These are phyloP conservation scores for Saturnispora dispora DNA, from an alignment of 805 yeast species.

Conservation along the genomic window DNA sequence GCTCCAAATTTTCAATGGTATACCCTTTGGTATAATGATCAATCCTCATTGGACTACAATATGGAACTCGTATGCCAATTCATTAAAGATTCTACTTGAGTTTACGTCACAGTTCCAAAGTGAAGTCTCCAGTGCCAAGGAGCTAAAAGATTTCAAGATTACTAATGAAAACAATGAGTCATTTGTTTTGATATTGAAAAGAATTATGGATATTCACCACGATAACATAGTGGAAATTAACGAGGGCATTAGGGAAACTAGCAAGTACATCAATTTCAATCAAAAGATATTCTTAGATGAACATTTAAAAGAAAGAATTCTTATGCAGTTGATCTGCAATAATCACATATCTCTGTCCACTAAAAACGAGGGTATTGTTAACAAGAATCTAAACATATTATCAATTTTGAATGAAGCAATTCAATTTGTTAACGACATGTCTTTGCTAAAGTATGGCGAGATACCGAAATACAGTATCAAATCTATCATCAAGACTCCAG, in stretches of 20 bases:
- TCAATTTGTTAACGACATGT: constrained; percentile 73
- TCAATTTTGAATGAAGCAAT: constrained; percentile 55
- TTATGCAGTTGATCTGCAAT: constrained; percentile 78
- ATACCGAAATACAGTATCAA: constrained; percentile 53
- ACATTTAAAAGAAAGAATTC: constrained; percentile 76
- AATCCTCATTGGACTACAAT: constrained; percentile 81
- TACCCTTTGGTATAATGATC: constrained; percentile 78
- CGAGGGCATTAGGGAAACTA: constrained; percentile 54
- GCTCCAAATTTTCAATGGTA: constrained; percentile 53
- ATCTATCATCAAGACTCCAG: constrained; percentile 22
- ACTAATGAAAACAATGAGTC: constrained; percentile 31
- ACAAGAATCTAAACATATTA: constrained; percentile 55
- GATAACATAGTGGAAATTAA: constrained; percentile 79
- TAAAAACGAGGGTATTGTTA: constrained; percentile 47
- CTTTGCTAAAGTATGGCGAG: constrained; percentile 75
- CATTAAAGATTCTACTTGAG: constrained; percentile 45
- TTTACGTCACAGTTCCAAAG: constrained; percentile 24
- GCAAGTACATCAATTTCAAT: constrained; percentile 16
- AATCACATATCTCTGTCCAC: constrained; percentile 66
- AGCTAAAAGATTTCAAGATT: constrained; percentile 7
- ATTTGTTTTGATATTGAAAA: constrained; percentile 44
- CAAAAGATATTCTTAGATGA: constrained; percentile 45
- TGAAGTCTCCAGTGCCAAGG: neutral
- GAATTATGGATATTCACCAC: constrained; percentile 65
- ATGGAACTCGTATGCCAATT: constrained; percentile 62